phyloP scores from a whole-genome alignment of 805 yeast genomes.

The Ogataea polymorpha region DNA sequence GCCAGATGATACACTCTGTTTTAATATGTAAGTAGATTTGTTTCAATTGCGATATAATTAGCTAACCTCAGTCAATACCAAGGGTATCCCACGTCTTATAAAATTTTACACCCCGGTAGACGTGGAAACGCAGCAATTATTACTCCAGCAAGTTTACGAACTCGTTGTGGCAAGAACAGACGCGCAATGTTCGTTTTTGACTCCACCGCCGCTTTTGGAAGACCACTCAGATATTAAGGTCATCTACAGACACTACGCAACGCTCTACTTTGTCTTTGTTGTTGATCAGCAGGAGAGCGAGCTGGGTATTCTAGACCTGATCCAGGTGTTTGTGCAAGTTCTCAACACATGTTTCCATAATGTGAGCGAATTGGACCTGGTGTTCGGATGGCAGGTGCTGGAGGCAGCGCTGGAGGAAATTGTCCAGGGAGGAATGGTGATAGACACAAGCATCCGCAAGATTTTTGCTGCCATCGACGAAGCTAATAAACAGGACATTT shows the following conservation, averaged over 20 bases:
- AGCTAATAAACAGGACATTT: constrained; percentile 50
- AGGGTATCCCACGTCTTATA: constrained; percentile 83
- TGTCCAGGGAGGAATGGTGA: constrained; percentile 97
- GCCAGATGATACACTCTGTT: constrained; percentile 28
- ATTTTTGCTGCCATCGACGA: constrained; percentile 84
- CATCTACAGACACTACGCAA: constrained; percentile 91
- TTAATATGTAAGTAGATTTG: constrained; percentile 21
- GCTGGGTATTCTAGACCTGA: constrained; percentile 86
- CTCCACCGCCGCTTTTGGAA: constrained; percentile 76
- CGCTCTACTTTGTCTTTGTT: constrained; percentile 90
- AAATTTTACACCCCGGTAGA: constrained; percentile 93
- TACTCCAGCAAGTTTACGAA: constrained; percentile 78
- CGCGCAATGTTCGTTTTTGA: constrained; percentile 81
- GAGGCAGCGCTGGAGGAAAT: constrained; percentile 90
- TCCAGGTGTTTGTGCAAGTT: constrained; percentile 95
- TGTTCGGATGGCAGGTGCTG: constrained; percentile 97
- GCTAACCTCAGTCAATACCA: constrained; percentile 64
- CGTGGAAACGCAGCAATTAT: constrained; percentile 71
- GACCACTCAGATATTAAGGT: constrained; percentile 76
- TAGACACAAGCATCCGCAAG: constrained; percentile 79
- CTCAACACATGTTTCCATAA: constrained; percentile 89
- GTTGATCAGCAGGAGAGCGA: constrained; percentile 97
- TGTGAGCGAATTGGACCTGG: constrained; percentile 93
- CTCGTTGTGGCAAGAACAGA: constrained; percentile 68
- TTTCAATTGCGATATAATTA: not conserved